Evolutionary conservation across 2,329 filamentous ascomycete species (phyloP).

Genomic region (Calonectria montana): DNA sequence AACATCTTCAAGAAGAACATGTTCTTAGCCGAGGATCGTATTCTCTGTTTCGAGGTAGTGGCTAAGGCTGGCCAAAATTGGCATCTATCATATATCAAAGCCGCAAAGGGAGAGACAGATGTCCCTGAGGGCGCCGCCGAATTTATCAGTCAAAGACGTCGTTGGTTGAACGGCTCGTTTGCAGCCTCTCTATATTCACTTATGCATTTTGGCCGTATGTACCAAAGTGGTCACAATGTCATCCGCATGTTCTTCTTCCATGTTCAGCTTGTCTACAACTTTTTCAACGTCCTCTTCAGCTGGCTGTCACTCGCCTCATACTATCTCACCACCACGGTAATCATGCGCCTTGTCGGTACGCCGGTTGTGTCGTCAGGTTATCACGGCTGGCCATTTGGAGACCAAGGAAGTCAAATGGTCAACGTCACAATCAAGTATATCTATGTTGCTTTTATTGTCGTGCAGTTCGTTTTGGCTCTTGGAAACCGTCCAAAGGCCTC

Average conservation of each 20-base stretch:
- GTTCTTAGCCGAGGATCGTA: neutral
- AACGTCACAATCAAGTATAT: conserved; percentile 2
- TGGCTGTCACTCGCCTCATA: neutral
- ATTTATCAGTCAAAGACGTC: conserved; percentile 3
- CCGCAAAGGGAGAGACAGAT: conserved; percentile 6
- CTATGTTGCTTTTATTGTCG: neutral
- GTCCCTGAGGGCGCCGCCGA: neutral
- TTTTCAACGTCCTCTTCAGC: conserved; percentile 5
- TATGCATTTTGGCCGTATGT: conserved; percentile 5
- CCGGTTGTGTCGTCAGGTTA: neutral
- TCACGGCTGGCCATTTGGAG: conserved; percentile 2
- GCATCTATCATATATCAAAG: conserved; percentile 7
- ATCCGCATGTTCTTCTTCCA: conserved; percentile 12
- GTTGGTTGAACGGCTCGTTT: conserved; percentile 1
- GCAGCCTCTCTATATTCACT: neutral
- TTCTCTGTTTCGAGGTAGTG: conserved; percentile 1
- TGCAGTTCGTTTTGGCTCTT: conserved; percentile 14
- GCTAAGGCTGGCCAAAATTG: conserved; percentile 5
- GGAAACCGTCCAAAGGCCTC: conserved; percentile 12
- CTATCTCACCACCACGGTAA: neutral
- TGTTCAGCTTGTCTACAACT: conserved; percentile 5
- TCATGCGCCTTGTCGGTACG: conserved; percentile 2
- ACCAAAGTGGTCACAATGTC: neutral
- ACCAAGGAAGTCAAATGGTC: neutral
- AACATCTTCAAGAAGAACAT: conserved; percentile 9